phyloP scores from a whole-genome alignment of 2,329 filamentous ascomycete genomes.

The Aspergillus ruber region DNA sequence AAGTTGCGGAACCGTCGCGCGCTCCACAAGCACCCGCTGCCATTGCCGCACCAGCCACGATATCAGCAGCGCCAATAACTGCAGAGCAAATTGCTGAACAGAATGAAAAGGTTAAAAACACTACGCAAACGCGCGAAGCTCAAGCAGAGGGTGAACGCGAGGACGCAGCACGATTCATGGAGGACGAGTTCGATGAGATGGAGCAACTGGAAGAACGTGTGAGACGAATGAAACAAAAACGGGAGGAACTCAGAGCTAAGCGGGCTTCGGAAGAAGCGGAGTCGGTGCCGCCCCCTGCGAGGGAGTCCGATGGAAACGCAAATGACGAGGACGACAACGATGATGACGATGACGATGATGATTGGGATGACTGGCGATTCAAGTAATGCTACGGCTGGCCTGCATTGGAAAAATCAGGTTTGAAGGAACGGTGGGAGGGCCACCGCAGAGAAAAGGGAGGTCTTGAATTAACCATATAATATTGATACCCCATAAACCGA shows the following conservation, averaged over 20 bases:
- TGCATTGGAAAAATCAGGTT: constrained; percentile 3
- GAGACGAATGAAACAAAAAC: constrained; percentile 59
- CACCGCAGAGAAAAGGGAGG: constrained; percentile 18
- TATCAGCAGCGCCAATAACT: constrained; percentile 63
- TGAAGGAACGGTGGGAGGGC: constrained; percentile 13
- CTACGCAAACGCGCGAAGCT: constrained; percentile 43
- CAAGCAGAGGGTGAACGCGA: constrained; percentile 64
- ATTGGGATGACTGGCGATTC: constrained; percentile 42
- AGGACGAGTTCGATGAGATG: constrained; percentile 79
- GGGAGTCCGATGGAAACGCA: constrained; percentile 34
- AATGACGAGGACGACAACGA: constrained; percentile 23
- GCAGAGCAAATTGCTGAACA: constrained; percentile 56
- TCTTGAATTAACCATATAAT: constrained; percentile 22
- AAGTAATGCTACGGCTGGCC: constrained; percentile 13
- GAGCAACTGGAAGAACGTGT: constrained; percentile 69
- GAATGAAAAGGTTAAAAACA: constrained; percentile 42
- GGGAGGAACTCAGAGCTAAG: constrained; percentile 57
- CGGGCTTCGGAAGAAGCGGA: constrained; percentile 20
- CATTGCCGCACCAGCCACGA: constrained; percentile 47
- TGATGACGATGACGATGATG: constrained; percentile 47
- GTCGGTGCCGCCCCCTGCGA: constrained; percentile 17
- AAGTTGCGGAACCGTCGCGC: constrained; percentile 54
- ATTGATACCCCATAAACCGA: constrained; percentile 30
- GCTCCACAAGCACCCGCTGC: constrained; percentile 24
- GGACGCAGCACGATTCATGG: constrained; percentile 65